These are phyloP conservation scores for Fusarium graminum DNA, from an alignment of 2,329 filamentous ascomycete genomes.

Conservation along the genomic window DNA sequence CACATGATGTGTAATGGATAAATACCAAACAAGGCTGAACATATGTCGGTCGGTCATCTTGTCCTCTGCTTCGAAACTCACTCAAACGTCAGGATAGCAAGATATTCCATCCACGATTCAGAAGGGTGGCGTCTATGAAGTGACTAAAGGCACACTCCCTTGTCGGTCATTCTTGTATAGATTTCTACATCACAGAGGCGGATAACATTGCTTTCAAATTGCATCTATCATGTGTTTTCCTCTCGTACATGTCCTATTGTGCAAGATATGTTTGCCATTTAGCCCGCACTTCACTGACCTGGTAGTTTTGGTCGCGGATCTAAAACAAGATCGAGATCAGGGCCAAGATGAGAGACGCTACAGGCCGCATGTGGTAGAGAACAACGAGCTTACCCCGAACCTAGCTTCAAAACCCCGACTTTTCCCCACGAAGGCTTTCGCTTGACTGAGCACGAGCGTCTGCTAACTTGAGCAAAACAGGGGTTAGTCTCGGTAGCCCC, in stretches of 20 bases:
- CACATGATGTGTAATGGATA: neutral
- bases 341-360: constrained; percentile 15
- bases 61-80: constrained; percentile 16
- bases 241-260: constrained; percentile 15
- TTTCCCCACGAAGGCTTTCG: constrained; percentile 39
- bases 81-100: neutral
- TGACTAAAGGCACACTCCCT: neutral
- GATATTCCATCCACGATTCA: neutral
- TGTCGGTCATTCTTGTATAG: constrained; percentile 8
- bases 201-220: constrained; percentile 19
- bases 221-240: constrained; percentile 12
- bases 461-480: constrained; percentile 19
- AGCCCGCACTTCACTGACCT: neutral
- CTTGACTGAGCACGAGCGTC: constrained; percentile 16
- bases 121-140: no score
- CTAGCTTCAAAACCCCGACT: constrained; percentile 40
- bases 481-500: constrained; percentile 21
- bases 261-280: neutral
- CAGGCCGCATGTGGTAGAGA: neutral
- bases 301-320: neutral
- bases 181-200: neutral
- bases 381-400: constrained; percentile 33
- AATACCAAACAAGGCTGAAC: neutral
- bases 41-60: neutral
- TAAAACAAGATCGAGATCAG: constrained; percentile 10